Percentiles rank a stretch among this genome's conserved stretches.
These are phyloP conservation scores for Achlya hypogyna DNA, from an alignment of 352 stramenopile species.

Conservation along the genomic window DNA sequence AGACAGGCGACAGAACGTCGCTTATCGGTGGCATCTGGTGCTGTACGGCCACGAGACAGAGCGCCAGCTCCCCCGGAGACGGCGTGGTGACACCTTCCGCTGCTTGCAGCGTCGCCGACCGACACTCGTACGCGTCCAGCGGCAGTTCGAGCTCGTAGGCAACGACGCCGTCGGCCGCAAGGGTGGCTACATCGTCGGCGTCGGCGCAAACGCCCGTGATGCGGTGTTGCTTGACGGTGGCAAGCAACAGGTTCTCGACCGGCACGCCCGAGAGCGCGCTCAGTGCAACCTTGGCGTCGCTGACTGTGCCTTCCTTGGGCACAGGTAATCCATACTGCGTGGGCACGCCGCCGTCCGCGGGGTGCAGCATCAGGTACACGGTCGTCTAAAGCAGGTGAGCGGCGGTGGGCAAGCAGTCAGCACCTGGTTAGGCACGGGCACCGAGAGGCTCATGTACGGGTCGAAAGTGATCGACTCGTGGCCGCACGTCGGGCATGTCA, in stretches of 20 bases:
- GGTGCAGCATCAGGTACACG: slow-evolving; percentile 63
- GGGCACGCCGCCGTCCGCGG: slow-evolving; percentile 55
- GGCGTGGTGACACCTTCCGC: no score
- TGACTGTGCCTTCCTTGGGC: slow-evolving; percentile 40
- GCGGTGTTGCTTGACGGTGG: slow-evolving; percentile 58
- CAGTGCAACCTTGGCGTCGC: slow-evolving; percentile 52
- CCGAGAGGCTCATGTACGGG: slow-evolving; percentile 82
- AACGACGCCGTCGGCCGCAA: slow-evolving; percentile 38
- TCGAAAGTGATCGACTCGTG: slow-evolving; percentile 85
- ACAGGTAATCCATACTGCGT: slow-evolving; percentile 64
- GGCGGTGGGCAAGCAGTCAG: slow-evolving; percentile 19
- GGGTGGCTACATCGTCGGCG: slow-evolving; percentile 31
- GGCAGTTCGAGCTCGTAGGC: slow-evolving; percentile 84
- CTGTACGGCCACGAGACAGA: slow-evolving; percentile 58
- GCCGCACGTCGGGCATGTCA: slow-evolving; percentile 70
- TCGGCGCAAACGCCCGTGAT: slow-evolving; percentile 53
- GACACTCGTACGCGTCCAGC: slow-evolving; percentile 53
- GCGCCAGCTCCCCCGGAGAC: slow-evolving; percentile 22
- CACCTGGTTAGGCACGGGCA: slow-evolving; percentile 77
- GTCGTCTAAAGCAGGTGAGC: neutral
- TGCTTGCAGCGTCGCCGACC: slow-evolving; percentile 38
- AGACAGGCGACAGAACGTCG: slow-evolving; percentile 35
- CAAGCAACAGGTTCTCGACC: slow-evolving; percentile 45
- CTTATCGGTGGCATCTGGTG: slow-evolving; percentile 45
- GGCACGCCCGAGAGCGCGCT: slow-evolving; percentile 40